A percentile compares a stretch with the other conserved stretches of the same genome.
phyloP scores from a whole-genome alignment of 352 stramenopile species.

The Sclerospora graminicola region DNA sequence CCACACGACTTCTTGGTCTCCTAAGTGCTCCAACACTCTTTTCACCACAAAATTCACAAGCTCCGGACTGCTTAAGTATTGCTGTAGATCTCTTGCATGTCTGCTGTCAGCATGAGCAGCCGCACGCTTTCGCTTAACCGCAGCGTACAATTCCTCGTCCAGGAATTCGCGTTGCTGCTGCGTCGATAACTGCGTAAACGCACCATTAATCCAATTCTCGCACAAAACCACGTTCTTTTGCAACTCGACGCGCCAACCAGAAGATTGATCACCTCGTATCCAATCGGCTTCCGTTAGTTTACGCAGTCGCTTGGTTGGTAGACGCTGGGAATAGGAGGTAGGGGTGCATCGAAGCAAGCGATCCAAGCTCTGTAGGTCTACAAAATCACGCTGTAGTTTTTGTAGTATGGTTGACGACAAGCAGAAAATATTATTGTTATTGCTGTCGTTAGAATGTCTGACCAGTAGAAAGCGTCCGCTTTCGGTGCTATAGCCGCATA shows the following conservation, averaged over 20 bases:
- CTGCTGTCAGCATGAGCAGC: conserved; percentile 18
- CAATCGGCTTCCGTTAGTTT: conserved; percentile 45
- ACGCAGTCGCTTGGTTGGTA: conserved; percentile 47
- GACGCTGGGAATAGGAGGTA: conserved; percentile 12
- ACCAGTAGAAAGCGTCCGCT: conserved; percentile 25
- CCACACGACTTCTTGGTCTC: conserved; percentile 24
- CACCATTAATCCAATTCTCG: conserved; percentile 43
- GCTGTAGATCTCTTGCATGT: conserved; percentile 45
- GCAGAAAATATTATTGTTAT: conserved; percentile 1
- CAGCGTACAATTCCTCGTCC: conserved; percentile 35
- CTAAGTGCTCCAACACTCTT: conserved; percentile 15
- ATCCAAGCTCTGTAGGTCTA: conserved; percentile 37
- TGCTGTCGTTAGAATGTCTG: background rate
- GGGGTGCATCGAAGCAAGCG: conserved; percentile 13
- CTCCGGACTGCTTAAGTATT: conserved; percentile 54
- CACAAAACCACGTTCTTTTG: conserved; percentile 48
- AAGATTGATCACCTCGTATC: conserved; percentile 24
- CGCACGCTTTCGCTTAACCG: conserved; percentile 16
- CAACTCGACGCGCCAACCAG: conserved; percentile 47
- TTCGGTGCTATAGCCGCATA: conserved; percentile 27
- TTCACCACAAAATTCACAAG: conserved; percentile 34
- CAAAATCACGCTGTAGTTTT: conserved; percentile 26
- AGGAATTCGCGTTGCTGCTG: conserved; percentile 32
- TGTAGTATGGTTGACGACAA: background rate
- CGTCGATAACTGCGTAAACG: conserved; percentile 19